Evolutionary conservation across 768 basidiomycete genomes (phyloP).

Genomic region (Saitozyma podzolica): DNA sequence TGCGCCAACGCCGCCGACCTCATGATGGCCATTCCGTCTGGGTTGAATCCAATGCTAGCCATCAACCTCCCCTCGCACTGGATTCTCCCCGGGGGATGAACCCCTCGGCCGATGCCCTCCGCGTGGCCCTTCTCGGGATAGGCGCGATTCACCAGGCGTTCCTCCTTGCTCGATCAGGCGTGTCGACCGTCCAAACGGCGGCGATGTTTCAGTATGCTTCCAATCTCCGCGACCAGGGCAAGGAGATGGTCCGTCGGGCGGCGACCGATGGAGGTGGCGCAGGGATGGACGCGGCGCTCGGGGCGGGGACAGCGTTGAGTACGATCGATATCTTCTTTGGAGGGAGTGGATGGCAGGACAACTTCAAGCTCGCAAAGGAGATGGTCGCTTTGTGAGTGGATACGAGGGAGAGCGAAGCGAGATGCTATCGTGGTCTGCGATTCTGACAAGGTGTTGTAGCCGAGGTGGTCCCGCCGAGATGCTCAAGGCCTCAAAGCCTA

Average conservation of each 20-base stretch:
- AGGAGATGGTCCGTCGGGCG: conserved; percentile 50
- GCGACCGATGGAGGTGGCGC: conserved; percentile 48
- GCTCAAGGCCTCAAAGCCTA: conserved; percentile 40
- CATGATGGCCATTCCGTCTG: conserved; percentile 56
- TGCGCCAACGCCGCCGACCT: conserved; percentile 58
- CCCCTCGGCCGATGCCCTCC: conserved; percentile 55
- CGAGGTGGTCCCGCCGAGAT: conserved; percentile 56
- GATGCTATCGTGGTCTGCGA: neutral
- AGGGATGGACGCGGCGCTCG: conserved; percentile 37
- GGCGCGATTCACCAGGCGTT: conserved; percentile 57
- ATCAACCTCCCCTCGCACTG: conserved; percentile 56
- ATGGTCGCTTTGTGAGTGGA: conserved; percentile 54
- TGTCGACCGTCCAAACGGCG: conserved; percentile 33
- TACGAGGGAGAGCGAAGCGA: no score
- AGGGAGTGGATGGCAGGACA: conserved; percentile 54
- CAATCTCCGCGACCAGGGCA: conserved; percentile 52
- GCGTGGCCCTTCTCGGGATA: conserved; percentile 54
- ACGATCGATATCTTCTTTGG: conserved; percentile 57
- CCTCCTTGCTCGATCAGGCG: conserved; percentile 52
- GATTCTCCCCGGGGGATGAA: conserved; percentile 54
- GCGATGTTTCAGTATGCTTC: conserved; percentile 53
- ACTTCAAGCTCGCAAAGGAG: conserved; percentile 54
- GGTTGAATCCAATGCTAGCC: conserved; percentile 57
- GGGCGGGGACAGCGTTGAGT: conserved; percentile 40
- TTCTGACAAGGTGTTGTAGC: conserved; percentile 14